Conservation (phyloP, 352 stramenopile genomes). For the Globisporangium middletonii region DNA sequence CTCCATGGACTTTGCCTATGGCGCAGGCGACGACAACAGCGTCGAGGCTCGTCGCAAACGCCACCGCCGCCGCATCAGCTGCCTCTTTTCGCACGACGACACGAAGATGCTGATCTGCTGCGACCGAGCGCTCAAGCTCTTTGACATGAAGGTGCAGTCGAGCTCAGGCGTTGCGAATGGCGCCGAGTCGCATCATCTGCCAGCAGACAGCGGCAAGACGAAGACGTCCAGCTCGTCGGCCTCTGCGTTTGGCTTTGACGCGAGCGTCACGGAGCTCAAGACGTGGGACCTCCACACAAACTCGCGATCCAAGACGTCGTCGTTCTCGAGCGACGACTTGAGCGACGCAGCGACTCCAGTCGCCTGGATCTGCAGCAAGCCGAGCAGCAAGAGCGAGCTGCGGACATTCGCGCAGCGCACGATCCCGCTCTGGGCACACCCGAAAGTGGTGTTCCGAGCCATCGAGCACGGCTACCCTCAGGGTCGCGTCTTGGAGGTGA, state of each 20-base stretch:
- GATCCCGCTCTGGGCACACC: constrained; percentile 69
- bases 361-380: constrained; percentile 12
- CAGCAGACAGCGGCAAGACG: constrained; percentile 4
- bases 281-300: constrained; percentile 43
- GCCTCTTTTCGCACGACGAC: constrained; percentile 58
- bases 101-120: constrained; percentile 62
- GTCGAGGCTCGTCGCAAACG: constrained; percentile 39
- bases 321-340: constrained; percentile 10
- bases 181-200: too few relatives aligned
- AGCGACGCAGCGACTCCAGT: constrained; percentile 3
- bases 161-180: not conserved
- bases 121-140: constrained; percentile 58
- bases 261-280: constrained; percentile 51
- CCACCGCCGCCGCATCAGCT: constrained; percentile 50
- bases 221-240: constrained; percentile 30
- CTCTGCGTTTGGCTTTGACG: constrained; percentile 60
- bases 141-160: constrained; percentile 34
- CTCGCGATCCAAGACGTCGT: constrained; percentile 24
- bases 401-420: constrained; percentile 57
- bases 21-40: constrained; percentile 55
- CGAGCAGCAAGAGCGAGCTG: constrained; percentile 49
- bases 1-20: constrained; percentile 48
- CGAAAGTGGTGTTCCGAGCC: constrained; percentile 64
- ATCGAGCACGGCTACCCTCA: constrained; percentile 42
- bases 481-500: constrained; percentile 61